A percentile compares a stretch with the other conserved stretches of the same genome.
These are phyloP conservation scores for Leavenworthia alabamica DNA, from an alignment of 345 rosid species.

Conservation along the genomic window DNA sequence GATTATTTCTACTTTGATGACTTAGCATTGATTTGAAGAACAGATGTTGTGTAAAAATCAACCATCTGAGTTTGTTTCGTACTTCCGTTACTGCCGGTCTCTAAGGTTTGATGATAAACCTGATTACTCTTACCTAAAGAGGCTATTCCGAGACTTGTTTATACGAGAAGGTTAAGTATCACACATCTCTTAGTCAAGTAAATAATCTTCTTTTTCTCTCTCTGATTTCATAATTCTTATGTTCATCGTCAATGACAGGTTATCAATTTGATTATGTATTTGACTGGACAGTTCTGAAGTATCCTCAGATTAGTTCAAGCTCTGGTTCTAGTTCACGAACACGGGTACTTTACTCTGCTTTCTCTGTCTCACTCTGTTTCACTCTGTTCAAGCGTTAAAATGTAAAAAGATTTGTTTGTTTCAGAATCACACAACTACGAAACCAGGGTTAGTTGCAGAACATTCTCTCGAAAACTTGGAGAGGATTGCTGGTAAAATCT, in stretches of 20 bases:
- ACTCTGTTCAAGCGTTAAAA: not conserved
- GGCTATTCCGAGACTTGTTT: conserved; percentile 75
- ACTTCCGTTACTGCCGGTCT: conserved; percentile 70
- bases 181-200: not conserved
- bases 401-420: not conserved
- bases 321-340: conserved; percentile 57
- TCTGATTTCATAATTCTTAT: not conserved
- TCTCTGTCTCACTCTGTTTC: not conserved
- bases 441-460: conserved; percentile 36
- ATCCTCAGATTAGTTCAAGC: conserved; percentile 59
- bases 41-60: conserved; percentile 68
- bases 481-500: conserved; percentile 38
- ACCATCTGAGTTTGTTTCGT: conserved; percentile 64
- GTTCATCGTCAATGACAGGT: conserved; percentile 33
- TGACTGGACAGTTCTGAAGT: conserved; percentile 71
- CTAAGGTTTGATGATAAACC: conserved; percentile 78
- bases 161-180: conserved; percentile 59
- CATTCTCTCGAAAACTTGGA: conserved; percentile 46
- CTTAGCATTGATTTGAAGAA: not conserved
- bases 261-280: conserved; percentile 71
- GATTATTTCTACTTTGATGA: not conserved
- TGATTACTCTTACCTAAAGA: conserved; percentile 78
- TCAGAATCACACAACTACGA: conserved; percentile 37
- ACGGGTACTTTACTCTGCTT: conserved; percentile 28
- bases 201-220: not conserved